Percentiles rank a stretch among this genome's conserved stretches.
Conservation (phyloP, 306 rosid species). For the Rosa chinensis region DNA sequence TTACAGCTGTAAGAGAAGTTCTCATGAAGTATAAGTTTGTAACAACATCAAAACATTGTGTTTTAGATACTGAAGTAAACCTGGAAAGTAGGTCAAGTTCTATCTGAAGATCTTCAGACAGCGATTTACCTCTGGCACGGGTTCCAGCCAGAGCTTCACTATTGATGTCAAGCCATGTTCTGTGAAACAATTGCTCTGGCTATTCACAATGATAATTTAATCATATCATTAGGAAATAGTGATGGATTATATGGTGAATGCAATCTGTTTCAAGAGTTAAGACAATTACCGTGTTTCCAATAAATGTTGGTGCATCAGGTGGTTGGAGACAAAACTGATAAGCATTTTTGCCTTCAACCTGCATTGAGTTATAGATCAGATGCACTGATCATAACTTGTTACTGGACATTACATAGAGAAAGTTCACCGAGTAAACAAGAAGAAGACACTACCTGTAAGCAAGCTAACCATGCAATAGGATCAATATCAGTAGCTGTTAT, state of each 20-base stretch:
- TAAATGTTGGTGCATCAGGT: constrained; percentile 79
- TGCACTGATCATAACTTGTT: constrained; percentile 19
- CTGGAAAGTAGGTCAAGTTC: constrained; percentile 90
- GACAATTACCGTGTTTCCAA: constrained; percentile 78
- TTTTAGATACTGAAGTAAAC: constrained; percentile 37
- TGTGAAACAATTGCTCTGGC: constrained; percentile 99
- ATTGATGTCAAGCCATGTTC: constrained; percentile 72
- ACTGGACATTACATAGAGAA: constrained; percentile 6
- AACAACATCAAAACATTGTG: constrained; percentile 3
- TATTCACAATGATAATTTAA: constrained; percentile 57
- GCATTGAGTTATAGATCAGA: constrained; percentile 25
- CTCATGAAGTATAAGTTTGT: background rate
- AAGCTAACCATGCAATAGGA: constrained; percentile 76
- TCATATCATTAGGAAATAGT: background rate
- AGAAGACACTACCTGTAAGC: constrained; percentile 59
- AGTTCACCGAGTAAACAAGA: background rate
- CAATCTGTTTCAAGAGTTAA: background rate
- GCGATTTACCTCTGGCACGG: constrained; percentile 79
- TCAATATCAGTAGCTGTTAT: constrained; percentile 64
- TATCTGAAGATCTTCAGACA: constrained; percentile 64
- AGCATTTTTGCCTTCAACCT: constrained; percentile 79
- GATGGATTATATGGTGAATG: background rate
- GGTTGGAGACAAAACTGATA: constrained; percentile 94
- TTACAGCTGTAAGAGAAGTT: background rate
- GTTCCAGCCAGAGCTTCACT: constrained; percentile 98